These are phyloP conservation scores for Fusarium chaquense DNA, from an alignment of 2,329 filamentous ascomycete species.

Conservation along the genomic window DNA sequence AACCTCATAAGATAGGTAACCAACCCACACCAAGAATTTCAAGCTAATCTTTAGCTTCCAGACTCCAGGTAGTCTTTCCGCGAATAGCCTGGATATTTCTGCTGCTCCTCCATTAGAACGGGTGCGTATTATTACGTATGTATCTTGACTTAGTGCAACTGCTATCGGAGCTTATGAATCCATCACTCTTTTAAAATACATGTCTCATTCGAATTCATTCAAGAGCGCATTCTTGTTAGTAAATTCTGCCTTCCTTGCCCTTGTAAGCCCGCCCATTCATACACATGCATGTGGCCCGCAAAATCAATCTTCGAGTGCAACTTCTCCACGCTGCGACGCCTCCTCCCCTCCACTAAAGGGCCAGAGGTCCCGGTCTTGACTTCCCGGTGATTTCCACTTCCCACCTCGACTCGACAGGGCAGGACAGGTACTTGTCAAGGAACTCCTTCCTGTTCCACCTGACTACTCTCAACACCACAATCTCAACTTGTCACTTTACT, in stretches of 20 bases:
- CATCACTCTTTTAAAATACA: neutral
- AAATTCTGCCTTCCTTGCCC: neutral
- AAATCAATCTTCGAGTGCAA: constrained; percentile 29
- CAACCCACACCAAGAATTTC: constrained; percentile 1
- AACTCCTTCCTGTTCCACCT: constrained; percentile 38
- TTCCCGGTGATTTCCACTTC: constrained; percentile 36
- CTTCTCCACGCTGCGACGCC: constrained; percentile 39
- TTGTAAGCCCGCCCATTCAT: constrained; percentile 10
- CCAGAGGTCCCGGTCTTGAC: constrained; percentile 9
- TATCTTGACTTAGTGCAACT: neutral
- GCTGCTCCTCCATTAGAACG: constrained; percentile 1
- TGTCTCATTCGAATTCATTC: neutral
- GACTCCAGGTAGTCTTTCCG: constrained; percentile 1
- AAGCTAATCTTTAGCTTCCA: constrained; percentile 12
- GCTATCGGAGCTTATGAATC: neutral
- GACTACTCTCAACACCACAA: constrained; percentile 40
- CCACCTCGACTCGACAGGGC: constrained; percentile 24
- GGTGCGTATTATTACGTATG: neutral
- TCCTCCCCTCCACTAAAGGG: constrained; percentile 30
- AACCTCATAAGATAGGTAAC: neutral
- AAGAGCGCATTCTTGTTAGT: neutral
- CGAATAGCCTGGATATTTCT: constrained; percentile 3
- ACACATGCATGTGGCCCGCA: constrained; percentile 28
- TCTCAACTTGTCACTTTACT: constrained; percentile 24
- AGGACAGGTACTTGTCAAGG: constrained; percentile 37